These are phyloP conservation scores for Kazachstania psychrophila DNA, from an alignment of 805 yeast species.

Conservation along the genomic window DNA sequence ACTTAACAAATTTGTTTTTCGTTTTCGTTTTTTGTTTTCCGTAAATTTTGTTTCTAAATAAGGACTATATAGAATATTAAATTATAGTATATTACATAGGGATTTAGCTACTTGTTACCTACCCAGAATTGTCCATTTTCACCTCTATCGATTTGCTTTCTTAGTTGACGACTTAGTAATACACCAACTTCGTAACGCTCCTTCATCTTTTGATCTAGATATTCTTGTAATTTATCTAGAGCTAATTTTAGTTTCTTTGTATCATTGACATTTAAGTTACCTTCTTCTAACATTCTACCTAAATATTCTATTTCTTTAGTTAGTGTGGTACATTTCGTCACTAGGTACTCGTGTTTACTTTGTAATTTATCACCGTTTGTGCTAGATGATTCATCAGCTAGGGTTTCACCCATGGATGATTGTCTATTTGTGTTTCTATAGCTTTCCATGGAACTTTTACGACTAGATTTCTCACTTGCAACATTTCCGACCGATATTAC, in stretches of 20 bases:
- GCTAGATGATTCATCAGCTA: background rate
- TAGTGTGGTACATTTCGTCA: conserved; percentile 30
- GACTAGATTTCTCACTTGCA: conserved; percentile 7
- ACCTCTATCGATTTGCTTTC: conserved; percentile 35
- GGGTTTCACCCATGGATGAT: background rate
- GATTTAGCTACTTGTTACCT: conserved; percentile 16
- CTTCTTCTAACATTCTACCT: conserved; percentile 28
- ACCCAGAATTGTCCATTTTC: conserved; percentile 33
- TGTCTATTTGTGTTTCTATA: background rate
- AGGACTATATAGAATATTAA: no score
- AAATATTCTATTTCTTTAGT: conserved; percentile 34
- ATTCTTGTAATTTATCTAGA: conserved; percentile 32
- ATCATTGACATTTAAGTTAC: conserved; percentile 33
- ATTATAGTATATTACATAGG: no score
- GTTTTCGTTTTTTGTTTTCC: no score
- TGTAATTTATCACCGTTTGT: conserved; percentile 18
- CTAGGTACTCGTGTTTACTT: conserved; percentile 26
- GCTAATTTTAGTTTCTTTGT: conserved; percentile 32
- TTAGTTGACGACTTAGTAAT: conserved; percentile 32
- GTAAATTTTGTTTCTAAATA: no score
- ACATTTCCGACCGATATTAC: conserved; percentile 26
- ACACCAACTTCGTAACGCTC: conserved; percentile 38
- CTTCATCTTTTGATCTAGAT: conserved; percentile 34
- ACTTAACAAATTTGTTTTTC: no score
- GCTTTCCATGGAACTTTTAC: conserved; percentile 11